These are phyloP conservation scores for Pseudopithomyces chartarum DNA, from an alignment of 2,329 filamentous ascomycete genomes.

Conservation along the genomic window DNA sequence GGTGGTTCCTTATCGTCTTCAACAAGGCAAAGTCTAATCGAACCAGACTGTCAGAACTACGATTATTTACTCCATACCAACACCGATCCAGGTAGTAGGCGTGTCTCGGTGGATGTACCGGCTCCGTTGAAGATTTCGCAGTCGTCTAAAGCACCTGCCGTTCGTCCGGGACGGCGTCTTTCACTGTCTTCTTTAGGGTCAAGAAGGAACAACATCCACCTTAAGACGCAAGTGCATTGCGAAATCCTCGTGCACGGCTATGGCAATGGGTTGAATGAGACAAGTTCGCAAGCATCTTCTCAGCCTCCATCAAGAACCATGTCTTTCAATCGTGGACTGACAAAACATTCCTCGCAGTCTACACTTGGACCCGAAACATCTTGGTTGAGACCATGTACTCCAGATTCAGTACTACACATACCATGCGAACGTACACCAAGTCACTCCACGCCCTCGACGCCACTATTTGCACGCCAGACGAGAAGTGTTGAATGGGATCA, in stretches of 20 bases:
- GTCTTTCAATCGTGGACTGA: background rate
- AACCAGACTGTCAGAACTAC: slow-evolving; percentile 54
- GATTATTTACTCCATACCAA: slow-evolving; percentile 42
- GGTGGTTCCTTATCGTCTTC: slow-evolving; percentile 2
- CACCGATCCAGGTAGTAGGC: slow-evolving; percentile 22
- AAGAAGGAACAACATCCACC: slow-evolving; percentile 32
- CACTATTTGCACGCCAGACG: background rate
- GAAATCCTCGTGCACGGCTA: slow-evolving; percentile 48
- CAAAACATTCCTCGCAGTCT: slow-evolving; percentile 18
- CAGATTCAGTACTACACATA: slow-evolving; percentile 12
- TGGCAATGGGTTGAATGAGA: slow-evolving; percentile 42
- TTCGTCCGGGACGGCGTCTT: slow-evolving; percentile 37
- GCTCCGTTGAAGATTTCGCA: slow-evolving; percentile 33
- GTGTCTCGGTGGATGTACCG: slow-evolving; percentile 36
- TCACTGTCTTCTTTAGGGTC: slow-evolving; percentile 36
- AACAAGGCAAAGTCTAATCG: slow-evolving; percentile 33
- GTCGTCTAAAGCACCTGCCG: slow-evolving; percentile 39
- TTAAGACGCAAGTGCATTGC: slow-evolving; percentile 31
- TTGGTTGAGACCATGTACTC: slow-evolving; percentile 23
- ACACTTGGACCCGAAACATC: slow-evolving; percentile 22
- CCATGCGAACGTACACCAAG: background rate
- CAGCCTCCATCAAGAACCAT: background rate
- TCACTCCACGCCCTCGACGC: background rate
- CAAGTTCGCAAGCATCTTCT: slow-evolving; percentile 8
- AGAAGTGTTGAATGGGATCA: background rate